Base-by-base conservation (phyloP, 257 asterid species). In the Dorcoceras hygrometricum region DNA sequence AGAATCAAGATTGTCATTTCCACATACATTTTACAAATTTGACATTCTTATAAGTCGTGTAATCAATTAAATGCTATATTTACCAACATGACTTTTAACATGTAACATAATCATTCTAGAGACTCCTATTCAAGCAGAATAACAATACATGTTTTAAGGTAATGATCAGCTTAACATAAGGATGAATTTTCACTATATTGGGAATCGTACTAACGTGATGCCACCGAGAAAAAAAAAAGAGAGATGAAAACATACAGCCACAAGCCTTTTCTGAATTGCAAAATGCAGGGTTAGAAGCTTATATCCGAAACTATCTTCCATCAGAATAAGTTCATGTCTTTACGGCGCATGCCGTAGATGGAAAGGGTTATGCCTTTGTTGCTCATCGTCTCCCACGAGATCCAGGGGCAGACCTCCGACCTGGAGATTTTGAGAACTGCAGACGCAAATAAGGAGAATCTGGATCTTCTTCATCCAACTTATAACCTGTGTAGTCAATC, bases 351-450 rank as follows among this genome's bases (percentile, higher is more conserved):
- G 27, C 60, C 23, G 28, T 20, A 20, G 18, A 55, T 20, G 28
- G 27, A 11, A n/a, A 8, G 14, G 23, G 28, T 24, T 22, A 8
- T n/a, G n/a, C n/a, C n/a, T n/a, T 4, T 0, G 28, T 54, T 55
- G 25, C 28, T 20, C 60, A 55, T 20, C 60, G 60, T 14, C 28
- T 24, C 28, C 60, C 18, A 2, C 60, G 16, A 55, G 28, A 55
- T 20, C 28, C 60, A 11, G 60, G 27, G 12, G 25, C 78, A 18
- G 79, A 69, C 62, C 78, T 76, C 11, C 87, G 83, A 69, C 84
- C 87, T 12, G 84, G 89, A 48, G 69, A 63, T 80, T 70, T 84
- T 12, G 89, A 84, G 73, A 84, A 84, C 57, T 81, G 84, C 62
- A 84, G 70, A 63, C 87, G 76, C 75, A 84, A 65, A 66, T 68